Evolutionary conservation across 2,329 filamentous ascomycete species (phyloP).

Genomic region (Colletotrichum sidae): DNA sequence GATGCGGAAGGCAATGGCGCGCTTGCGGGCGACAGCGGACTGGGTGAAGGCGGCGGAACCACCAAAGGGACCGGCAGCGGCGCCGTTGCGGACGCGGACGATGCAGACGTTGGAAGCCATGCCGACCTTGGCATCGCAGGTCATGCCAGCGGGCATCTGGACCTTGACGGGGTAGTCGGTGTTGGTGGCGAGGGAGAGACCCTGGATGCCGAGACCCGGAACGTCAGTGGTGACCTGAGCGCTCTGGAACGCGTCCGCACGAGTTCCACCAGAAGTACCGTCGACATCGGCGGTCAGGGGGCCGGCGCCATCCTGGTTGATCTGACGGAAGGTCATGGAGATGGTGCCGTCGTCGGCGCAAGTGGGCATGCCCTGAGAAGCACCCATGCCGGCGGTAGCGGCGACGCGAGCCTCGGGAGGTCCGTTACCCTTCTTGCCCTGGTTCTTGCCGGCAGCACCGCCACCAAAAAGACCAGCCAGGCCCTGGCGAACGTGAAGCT

Average conservation of each 20-base stretch:
- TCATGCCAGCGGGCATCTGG: conserved; percentile 76
- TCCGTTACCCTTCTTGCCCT: conserved; percentile 57
- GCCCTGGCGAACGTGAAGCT: conserved; percentile 40
- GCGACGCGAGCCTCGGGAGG: conserved; percentile 64
- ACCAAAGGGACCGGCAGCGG: conserved; percentile 74
- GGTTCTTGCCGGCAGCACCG: conserved; percentile 40
- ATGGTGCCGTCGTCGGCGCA: conserved; percentile 69
- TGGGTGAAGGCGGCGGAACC: conserved; percentile 75
- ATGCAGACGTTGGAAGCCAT: conserved; percentile 73
- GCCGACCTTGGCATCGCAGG: conserved; percentile 69
- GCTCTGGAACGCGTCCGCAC: conserved; percentile 68
- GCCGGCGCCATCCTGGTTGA: conserved; percentile 78
- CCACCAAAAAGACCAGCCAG: conserved; percentile 43
- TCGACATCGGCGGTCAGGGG: conserved; percentile 72
- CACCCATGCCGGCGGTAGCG: conserved; percentile 65
- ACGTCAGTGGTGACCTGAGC: conserved; percentile 71
- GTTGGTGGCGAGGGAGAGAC: conserved; percentile 68
- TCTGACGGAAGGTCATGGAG: conserved; percentile 74
- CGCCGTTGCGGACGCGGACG: conserved; percentile 71
- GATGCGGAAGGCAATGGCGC: conserved; percentile 66
- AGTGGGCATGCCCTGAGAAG: conserved; percentile 68
- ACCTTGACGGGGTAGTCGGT: conserved; percentile 75
- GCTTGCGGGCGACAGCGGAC: conserved; percentile 67
- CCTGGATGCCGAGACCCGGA: conserved; percentile 66
- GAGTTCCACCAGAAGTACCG: conserved; percentile 71